Evolutionary conservation across 768 basidiomycete genomes (phyloP).

Genomic region (Antrodiella citrinella): DNA sequence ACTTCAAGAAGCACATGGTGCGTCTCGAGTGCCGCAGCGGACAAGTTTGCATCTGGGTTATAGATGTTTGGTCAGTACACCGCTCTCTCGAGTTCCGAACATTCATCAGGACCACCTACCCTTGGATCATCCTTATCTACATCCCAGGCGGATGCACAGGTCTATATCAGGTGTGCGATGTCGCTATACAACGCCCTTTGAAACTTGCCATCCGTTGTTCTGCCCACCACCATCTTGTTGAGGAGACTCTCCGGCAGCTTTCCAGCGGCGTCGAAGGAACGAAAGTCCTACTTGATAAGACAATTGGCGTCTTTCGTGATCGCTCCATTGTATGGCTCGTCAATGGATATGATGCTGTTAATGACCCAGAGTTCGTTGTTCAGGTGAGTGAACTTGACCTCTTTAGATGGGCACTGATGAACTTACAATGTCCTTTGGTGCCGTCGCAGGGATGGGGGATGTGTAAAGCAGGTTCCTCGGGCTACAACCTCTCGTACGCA

Average conservation of each 20-base stretch:
- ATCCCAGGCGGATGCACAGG: constrained; percentile 17
- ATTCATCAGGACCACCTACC: constrained; percentile 25
- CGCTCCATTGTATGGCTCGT: constrained; percentile 25
- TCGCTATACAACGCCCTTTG: constrained; percentile 25
- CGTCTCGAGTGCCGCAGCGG: too few species aligned
- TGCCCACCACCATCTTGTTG: constrained; percentile 28
- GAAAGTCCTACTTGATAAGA: constrained; percentile 15
- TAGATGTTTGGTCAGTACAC: constrained; percentile 32
- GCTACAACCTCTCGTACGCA: neutral
- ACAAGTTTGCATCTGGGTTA: too few species aligned
- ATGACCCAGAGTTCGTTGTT: constrained; percentile 21
- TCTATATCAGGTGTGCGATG: constrained; percentile 16
- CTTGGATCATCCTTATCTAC: constrained; percentile 14
- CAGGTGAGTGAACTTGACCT: constrained; percentile 17
- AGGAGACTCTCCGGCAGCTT: constrained; percentile 21
- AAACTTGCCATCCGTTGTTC: constrained; percentile 26
- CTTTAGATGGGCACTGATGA: neutral
- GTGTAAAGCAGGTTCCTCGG: neutral
- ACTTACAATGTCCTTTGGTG: neutral
- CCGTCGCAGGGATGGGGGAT: neutral
- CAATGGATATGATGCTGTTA: constrained; percentile 23
- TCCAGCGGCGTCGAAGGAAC: constrained; percentile 3
- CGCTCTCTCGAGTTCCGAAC: constrained; percentile 24
- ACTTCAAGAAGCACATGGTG: too few species aligned
- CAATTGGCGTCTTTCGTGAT: constrained; percentile 17